Conservation (phyloP, 2,329 filamentous ascomycete species). For the Epichloe baconii region DNA sequence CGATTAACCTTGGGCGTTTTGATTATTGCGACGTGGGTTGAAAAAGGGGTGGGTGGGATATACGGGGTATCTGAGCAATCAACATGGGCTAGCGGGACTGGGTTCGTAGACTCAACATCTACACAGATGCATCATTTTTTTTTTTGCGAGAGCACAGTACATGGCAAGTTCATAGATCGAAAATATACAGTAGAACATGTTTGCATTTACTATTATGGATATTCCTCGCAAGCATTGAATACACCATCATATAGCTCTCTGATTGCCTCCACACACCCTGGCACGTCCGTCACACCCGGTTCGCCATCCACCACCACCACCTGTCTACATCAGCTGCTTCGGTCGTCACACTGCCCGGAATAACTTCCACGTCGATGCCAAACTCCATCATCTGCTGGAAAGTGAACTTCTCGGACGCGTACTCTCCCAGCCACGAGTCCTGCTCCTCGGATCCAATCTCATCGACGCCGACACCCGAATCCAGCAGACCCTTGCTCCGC, state of each 20-base stretch:
- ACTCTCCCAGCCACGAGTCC: conserved; percentile 75
- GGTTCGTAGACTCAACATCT: conserved; percentile 30
- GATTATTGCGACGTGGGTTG: conserved; percentile 2
- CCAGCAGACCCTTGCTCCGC: conserved; percentile 67
- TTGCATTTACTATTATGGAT: conserved; percentile 4
- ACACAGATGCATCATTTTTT: conserved; percentile 10
- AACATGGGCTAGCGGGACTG: conserved; percentile 3
- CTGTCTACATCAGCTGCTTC: conserved; percentile 59
- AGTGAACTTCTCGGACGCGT: conserved; percentile 61
- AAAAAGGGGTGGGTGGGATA: background rate
- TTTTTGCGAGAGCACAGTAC: background rate
- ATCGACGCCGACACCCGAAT: conserved; percentile 61
- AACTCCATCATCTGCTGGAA: conserved; percentile 78
- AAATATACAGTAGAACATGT: conserved; percentile 6
- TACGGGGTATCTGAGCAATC: conserved; percentile 5
- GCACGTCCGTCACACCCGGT: conserved; percentile 41
- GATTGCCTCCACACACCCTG: background rate
- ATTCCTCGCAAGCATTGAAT: too few relatives aligned
- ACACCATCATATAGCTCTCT: background rate
- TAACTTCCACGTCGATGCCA: conserved; percentile 62
- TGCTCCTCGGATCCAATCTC: conserved; percentile 53
- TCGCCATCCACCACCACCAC: conserved; percentile 87
- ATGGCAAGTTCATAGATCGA: background rate
- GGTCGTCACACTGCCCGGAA: conserved; percentile 57
- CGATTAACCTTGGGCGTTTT: conserved; percentile 1